Percentiles rank a stretch among this genome's conserved stretches.
Conservation (phyloP, 1,284 basidiomycete genomes). For the Vanrija sp. region DNA sequence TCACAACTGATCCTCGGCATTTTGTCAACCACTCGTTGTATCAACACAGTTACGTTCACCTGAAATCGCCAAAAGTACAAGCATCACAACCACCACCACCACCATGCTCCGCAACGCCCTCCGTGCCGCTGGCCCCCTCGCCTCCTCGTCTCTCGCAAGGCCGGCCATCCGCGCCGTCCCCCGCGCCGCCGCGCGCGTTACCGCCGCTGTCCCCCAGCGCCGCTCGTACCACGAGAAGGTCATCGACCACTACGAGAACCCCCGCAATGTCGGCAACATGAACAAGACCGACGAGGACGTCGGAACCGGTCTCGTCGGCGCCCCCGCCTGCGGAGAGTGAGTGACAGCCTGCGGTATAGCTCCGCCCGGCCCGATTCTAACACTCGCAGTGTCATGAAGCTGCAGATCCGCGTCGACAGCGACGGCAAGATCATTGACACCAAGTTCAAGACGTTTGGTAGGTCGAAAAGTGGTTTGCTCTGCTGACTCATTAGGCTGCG, state of each 20-base stretch:
- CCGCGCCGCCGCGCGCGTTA: constrained; percentile 19
- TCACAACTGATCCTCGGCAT: too few species aligned
- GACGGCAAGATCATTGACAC: constrained; percentile 89
- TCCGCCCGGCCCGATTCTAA: background rate
- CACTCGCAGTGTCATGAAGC: constrained; percentile 92
- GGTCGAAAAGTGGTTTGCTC: too few species aligned
- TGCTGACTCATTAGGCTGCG: constrained; percentile 43
- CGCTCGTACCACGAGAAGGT: constrained; percentile 88
- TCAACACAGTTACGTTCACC: background rate
- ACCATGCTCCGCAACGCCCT: constrained; percentile 31
- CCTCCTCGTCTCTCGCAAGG: constrained; percentile 20
- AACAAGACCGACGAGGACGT: constrained; percentile 49
- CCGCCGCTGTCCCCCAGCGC: constrained; percentile 16
- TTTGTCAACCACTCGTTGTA: too few species aligned
- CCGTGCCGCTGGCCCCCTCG: constrained; percentile 25
- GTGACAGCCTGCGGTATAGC: background rate
- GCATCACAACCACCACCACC: background rate
- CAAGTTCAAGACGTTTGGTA: constrained; percentile 93
- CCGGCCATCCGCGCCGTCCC: too few species aligned
- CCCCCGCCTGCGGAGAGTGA: constrained; percentile 54
- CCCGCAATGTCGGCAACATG: constrained; percentile 72
- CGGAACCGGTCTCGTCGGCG: constrained; percentile 96
- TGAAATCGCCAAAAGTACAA: background rate
- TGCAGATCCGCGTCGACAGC: constrained; percentile 96
- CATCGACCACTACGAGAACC: constrained; percentile 92